Evolutionary conservation across 352 stramenopile genomes (phyloP).

Genomic region (Pythium apleroticum): DNA sequence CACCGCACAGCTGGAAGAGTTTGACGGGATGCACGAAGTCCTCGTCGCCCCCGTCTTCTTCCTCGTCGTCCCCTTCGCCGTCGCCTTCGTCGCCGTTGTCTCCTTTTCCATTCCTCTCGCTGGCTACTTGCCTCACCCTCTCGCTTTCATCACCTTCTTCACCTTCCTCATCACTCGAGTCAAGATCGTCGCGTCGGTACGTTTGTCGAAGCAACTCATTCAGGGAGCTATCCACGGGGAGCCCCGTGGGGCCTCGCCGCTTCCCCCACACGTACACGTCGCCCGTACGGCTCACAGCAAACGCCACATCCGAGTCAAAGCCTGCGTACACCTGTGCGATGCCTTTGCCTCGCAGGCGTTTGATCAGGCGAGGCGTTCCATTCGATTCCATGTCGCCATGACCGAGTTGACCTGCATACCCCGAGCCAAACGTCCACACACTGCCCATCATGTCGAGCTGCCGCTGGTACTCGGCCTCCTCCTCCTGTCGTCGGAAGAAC

Average conservation of each 20-base stretch:
- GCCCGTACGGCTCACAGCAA: conserved; percentile 62
- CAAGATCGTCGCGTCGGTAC: conserved; percentile 37
- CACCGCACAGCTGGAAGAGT: conserved; percentile 54
- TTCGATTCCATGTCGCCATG: conserved; percentile 69
- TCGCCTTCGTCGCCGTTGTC: conserved; percentile 7
- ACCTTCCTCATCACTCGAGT: conserved; percentile 55
- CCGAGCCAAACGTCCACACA: conserved; percentile 81
- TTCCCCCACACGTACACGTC: conserved; percentile 86
- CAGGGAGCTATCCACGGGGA: conserved; percentile 37
- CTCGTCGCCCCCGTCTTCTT: conserved; percentile 51
- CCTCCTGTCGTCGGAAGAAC: conserved; percentile 48
- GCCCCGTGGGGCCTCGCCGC: conserved; percentile 50
- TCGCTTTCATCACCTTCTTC: conserved; percentile 15
- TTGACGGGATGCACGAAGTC: conserved; percentile 76
- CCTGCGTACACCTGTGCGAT: conserved; percentile 78
- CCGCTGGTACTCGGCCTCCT: conserved; percentile 67
- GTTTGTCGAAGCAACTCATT: conserved; percentile 36
- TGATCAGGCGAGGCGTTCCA: conserved; percentile 59
- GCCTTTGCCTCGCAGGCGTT: conserved; percentile 57
- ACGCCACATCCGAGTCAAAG: conserved; percentile 81
- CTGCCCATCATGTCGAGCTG: conserved; percentile 80
- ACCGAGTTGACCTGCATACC: conserved; percentile 66
- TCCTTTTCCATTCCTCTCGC: background rate
- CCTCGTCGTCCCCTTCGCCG: conserved; percentile 29
- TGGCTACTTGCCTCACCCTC: background rate